Evolutionary conservation across 163 green algal genomes (phyloP).

Genomic region (Chlorella variabilis): DNA sequence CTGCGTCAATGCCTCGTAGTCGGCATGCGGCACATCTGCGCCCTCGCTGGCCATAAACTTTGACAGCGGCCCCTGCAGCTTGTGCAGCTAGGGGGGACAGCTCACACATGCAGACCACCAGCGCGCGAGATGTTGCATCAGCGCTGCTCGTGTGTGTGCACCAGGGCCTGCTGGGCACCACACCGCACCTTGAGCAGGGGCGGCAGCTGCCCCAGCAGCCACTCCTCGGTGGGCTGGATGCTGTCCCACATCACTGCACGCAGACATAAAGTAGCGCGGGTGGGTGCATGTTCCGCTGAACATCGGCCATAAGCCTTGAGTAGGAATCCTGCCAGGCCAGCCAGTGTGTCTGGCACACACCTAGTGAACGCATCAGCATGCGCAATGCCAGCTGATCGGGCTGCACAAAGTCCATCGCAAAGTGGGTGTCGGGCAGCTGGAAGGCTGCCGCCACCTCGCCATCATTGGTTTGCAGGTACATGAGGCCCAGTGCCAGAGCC

Average conservation of each 20-base stretch:
- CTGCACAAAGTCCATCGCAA: slow-evolving; percentile 56
- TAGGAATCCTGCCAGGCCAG: too few relatives aligned
- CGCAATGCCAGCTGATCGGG: slow-evolving; percentile 91
- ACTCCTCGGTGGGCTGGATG: slow-evolving; percentile 69
- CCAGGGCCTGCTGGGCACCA: too few relatives aligned
- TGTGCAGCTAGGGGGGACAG: background rate
- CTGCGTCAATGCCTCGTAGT: slow-evolving; percentile 35
- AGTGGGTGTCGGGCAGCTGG: slow-evolving; percentile 57
- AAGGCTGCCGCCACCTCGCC: slow-evolving; percentile 72
- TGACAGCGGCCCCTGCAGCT: slow-evolving; percentile 9
- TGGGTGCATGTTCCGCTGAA: background rate
- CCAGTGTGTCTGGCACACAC: too few relatives aligned
- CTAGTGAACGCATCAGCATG: slow-evolving; percentile 77
- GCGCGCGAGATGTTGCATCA: background rate
- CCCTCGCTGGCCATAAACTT: slow-evolving; percentile 19
- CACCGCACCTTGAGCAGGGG: slow-evolving; percentile 54
- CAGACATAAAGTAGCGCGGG: background rate
- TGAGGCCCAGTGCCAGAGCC: slow-evolving; percentile 88
- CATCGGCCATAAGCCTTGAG: too few relatives aligned
- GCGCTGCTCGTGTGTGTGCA: too few relatives aligned
- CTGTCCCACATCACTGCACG: slow-evolving; percentile 38
- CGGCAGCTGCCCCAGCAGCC: slow-evolving; percentile 78
- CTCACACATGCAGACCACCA: background rate
- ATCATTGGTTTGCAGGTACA: slow-evolving; percentile 92
- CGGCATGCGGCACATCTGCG: background rate